Conservation (phyloP, 352 stramenopile species). For the Elongisporangium senticosum region DNA sequence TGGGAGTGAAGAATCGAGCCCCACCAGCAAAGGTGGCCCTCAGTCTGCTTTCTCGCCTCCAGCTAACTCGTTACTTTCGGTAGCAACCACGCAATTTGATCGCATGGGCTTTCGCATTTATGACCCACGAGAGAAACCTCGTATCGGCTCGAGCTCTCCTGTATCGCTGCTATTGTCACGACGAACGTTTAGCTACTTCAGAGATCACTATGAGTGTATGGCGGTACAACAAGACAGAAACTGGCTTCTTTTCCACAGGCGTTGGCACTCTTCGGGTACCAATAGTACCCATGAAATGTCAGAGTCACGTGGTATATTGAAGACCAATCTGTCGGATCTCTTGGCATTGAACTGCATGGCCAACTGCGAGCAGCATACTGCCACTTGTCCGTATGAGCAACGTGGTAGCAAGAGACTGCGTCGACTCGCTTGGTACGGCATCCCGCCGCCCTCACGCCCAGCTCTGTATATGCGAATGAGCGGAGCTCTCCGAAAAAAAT, state of each 20-base stretch:
- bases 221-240: neutral
- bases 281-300: no score
- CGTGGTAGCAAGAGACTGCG: constrained; percentile 8
- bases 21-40: neutral
- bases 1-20: neutral
- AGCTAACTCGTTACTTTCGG: constrained; percentile 9
- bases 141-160: neutral
- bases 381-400: constrained; percentile 6
- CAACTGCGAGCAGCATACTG: neutral
- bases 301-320: neutral
- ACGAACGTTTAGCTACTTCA: neutral
- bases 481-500: constrained; percentile 19
- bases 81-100: constrained; percentile 23
- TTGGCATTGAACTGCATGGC: neutral
- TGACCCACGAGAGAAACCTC: constrained; percentile 13
- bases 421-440: constrained; percentile 42
- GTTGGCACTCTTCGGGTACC: neutral
- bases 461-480: constrained; percentile 45
- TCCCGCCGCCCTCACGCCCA: constrained; percentile 34
- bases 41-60: constrained; percentile 9
- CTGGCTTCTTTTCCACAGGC: neutral
- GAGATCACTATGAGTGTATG: neutral
- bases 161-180: neutral
- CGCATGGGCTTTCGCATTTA: constrained; percentile 46
- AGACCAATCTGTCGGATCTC: neutral